Evolutionary conservation across 2,329 filamentous ascomycete species (phyloP).

Genomic region (Xylariaceae sp.): DNA sequence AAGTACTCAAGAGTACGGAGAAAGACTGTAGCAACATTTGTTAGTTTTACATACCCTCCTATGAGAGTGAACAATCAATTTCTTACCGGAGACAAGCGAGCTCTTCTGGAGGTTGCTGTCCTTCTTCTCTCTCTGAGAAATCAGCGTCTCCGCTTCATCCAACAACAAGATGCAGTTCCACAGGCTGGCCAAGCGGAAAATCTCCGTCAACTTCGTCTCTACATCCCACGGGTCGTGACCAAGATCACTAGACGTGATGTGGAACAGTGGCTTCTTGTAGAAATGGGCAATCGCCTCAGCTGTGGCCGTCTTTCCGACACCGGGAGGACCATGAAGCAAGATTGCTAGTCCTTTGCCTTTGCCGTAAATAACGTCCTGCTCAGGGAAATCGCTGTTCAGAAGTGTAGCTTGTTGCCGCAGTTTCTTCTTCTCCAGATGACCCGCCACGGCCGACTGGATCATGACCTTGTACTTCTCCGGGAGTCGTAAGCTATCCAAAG

Average conservation of each 20-base stretch:
- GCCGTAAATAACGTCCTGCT: slow-evolving; percentile 19
- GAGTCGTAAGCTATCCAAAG: slow-evolving; percentile 17
- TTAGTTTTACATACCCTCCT: background rate
- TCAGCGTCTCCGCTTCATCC: slow-evolving; percentile 21
- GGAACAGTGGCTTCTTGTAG: slow-evolving; percentile 20
- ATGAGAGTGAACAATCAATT: background rate
- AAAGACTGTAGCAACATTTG: slow-evolving; percentile 10
- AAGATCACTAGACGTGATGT: slow-evolving; percentile 19
- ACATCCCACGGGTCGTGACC: slow-evolving; percentile 21
- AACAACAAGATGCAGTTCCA: slow-evolving; percentile 23
- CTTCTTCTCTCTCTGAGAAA: slow-evolving; percentile 20
- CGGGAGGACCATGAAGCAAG: slow-evolving; percentile 19
- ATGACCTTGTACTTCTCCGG: slow-evolving; percentile 20
- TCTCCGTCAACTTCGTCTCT: slow-evolving; percentile 16
- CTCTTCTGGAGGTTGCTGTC: slow-evolving; percentile 28
- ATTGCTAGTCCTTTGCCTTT: slow-evolving; percentile 18
- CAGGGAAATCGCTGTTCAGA: slow-evolving; percentile 15
- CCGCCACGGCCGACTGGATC: slow-evolving; percentile 21
- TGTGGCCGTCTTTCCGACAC: slow-evolving; percentile 20
- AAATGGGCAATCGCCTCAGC: slow-evolving; percentile 19
- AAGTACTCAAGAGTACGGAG: slow-evolving; percentile 21
- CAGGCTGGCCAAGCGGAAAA: slow-evolving; percentile 19
- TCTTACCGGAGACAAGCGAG: slow-evolving; percentile 29
- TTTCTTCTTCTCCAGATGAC: slow-evolving; percentile 21
- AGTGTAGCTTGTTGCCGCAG: slow-evolving; percentile 18